These are phyloP conservation scores for Diaporthe australafricana DNA, from an alignment of 2,329 filamentous ascomycete species.

Conservation along the genomic window DNA sequence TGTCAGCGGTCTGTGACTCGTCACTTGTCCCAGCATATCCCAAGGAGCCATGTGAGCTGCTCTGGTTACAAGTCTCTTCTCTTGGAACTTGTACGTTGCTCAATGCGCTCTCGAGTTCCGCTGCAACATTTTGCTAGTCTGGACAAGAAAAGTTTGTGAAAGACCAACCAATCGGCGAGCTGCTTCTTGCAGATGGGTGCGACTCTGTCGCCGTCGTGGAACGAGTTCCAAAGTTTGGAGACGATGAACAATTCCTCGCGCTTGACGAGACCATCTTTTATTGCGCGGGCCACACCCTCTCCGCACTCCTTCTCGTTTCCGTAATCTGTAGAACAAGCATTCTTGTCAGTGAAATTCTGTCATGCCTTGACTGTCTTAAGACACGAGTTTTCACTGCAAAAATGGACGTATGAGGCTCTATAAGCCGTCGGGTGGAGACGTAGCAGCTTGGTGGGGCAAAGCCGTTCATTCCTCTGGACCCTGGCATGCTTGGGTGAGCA, in stretches of 20 bases:
- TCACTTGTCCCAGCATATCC: not conserved
- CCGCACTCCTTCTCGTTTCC: conserved; percentile 85
- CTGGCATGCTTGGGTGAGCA: not conserved
- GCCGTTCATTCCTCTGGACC: not conserved
- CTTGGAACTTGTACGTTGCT: not conserved
- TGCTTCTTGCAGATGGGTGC: conserved; percentile 81
- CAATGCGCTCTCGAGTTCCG: not conserved
- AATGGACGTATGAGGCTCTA: not conserved
- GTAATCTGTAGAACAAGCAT: conserved; percentile 70
- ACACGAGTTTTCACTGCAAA: not conserved
- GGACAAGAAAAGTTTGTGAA: not conserved
- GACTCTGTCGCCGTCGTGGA: conserved; percentile 84
- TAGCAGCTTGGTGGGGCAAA: not conserved
- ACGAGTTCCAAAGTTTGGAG: conserved; percentile 93
- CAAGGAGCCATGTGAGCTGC: not conserved
- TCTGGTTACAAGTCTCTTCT: not conserved
- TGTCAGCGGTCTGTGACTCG: not conserved
- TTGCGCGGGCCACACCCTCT: conserved; percentile 81
- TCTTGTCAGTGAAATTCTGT: not conserved
- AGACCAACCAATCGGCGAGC: conserved; percentile 75
- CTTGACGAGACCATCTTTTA: conserved; percentile 84
- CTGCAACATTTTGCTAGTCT: not conserved
- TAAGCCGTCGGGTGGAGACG: conserved; percentile 10
- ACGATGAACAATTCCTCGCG: conserved; percentile 92
- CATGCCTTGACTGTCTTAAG: not conserved